Base-by-base conservation (phyloP, 2,329 filamentous ascomycete genomes). In the Claviceps maximensis region DNA sequence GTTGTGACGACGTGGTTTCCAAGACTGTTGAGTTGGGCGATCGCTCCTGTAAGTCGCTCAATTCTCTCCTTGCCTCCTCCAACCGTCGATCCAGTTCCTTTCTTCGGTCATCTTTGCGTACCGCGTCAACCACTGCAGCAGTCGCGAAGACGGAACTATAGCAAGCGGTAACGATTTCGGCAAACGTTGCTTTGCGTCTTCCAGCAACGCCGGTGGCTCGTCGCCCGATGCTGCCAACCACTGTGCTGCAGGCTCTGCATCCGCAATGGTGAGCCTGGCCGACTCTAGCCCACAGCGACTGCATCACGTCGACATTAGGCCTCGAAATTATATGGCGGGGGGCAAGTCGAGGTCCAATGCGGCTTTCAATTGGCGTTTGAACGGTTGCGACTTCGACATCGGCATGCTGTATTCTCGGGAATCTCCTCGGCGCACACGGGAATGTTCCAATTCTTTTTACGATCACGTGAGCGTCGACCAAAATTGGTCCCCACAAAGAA, bases 131-230 rank as follows among this genome's bases (percentile, higher is more conserved):
- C 3, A 84, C 70, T 12, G 82, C 76, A 2, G 82, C 83, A 2
- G 80, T 78, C 5, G 80, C 83, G 60, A 86, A 78, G 52, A 84
- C 76, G 36, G 81, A 79, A 27, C 83, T 83, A 62, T 87, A 87
- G 63, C 77, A 78, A 41, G 84, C 78, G 25, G 83, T 86, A 62
- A 84, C 74, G 55, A 82, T 57, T 67, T 82, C 71, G 66, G 75
- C 68, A 61, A 73, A 65, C 42, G 71, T 72, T 45, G 74, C 65
- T 58, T 74, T 75, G 52, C 76, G 74, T 60, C 72, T 74, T 50
- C 73, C 65, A 33, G 73, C 68, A 23, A 72, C 69, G 42, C 74
- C 75, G 46, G 78, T 75, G 52, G 74, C 66, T 61, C 74, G 75
- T 54, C 76, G 74, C 55, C 74, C 69, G 55, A 79, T 60, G 46